These are phyloP conservation scores for Murraya paniculata DNA, from an alignment of 345 rosid species.

Conservation along the genomic window DNA sequence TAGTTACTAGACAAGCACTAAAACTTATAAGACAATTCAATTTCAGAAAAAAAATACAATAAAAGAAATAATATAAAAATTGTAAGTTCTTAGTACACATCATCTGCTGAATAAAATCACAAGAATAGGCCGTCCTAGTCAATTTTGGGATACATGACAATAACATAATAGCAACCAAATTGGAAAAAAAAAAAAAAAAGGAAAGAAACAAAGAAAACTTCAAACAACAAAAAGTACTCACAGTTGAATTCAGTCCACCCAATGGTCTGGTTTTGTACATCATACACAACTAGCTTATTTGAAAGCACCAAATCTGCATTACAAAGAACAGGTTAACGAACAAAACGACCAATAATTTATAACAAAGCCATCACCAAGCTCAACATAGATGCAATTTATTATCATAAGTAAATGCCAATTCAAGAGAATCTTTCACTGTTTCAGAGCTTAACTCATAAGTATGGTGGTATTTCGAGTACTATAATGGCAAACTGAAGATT, in stretches of 20 bases:
- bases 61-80: neutral
- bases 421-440: neutral
- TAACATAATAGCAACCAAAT: neutral
- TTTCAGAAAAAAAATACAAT: neutral
- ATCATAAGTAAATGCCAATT: neutral
- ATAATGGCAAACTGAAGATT: neutral
- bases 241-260: conserved; percentile 91
- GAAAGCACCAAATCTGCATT: conserved; percentile 78
- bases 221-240: conserved; percentile 38
- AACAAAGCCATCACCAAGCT: neutral
- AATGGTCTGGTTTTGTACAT: conserved; percentile 63
- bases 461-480: neutral
- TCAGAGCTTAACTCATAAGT: neutral
- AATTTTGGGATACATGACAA: neutral
- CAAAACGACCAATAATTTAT: neutral
- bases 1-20: neutral
- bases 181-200: neutral
- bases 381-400: neutral
- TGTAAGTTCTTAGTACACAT: neutral
- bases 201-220: neutral
- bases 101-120: neutral
- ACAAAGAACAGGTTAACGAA: neutral
- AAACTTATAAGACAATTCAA: neutral
- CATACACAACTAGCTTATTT: conserved; percentile 76
- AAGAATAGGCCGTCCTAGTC: neutral